Evolutionary conservation across 2,329 filamentous ascomycete species (phyloP), one percentile per base, ranked within the genome.

Genomic region (Dothistroma septosporum): DNA sequence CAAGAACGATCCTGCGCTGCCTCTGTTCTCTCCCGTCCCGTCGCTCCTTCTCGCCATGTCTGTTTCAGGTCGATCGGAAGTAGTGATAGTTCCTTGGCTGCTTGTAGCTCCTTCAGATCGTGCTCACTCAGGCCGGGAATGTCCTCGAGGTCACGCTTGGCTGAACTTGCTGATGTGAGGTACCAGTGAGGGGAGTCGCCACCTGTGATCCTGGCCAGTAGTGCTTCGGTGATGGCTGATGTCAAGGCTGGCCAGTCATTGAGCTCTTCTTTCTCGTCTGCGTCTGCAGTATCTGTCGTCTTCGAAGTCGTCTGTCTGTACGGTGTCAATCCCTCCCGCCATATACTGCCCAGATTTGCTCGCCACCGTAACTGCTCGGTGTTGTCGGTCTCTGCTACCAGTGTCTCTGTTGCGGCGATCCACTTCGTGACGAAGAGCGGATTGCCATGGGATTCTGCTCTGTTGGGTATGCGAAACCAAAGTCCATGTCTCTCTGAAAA

Each of bases 1-100:
- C 85, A 88, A 2, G 82, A 84, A 31, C 83, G 79, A 70, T 88
- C 85, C 68, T 83, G 79, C 6, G 85, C 85, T 33, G 82, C 83
- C 64, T 87, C 82, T 11, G 85, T 87, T 32, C 85, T 77, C 68
- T 86, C 84, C 7, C 84, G 76, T 0, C 85, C 85, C 9, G 85
- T 82, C 10, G 85, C 85, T 1, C 83, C 84, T 55, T 80, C 77
- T 28, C 82, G 78, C 85, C 85, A 88, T 1, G 85, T 87, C 66
- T 79, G 79, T 71, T 83, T 85, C 47, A 87, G 73, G 62, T 88
- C 80, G 57, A 88, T 76, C 0, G 83, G 82, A 4, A 87, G 71
- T 61, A 87, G 82, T 0, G 73, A 73, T 16, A 88, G 76, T 44
- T 82, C 78, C 31, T 74, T 76, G 47, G 69, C 80, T 37, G 74